Conservation (phyloP, 768 basidiomycete species). For the Mycena haematopus region DNA sequence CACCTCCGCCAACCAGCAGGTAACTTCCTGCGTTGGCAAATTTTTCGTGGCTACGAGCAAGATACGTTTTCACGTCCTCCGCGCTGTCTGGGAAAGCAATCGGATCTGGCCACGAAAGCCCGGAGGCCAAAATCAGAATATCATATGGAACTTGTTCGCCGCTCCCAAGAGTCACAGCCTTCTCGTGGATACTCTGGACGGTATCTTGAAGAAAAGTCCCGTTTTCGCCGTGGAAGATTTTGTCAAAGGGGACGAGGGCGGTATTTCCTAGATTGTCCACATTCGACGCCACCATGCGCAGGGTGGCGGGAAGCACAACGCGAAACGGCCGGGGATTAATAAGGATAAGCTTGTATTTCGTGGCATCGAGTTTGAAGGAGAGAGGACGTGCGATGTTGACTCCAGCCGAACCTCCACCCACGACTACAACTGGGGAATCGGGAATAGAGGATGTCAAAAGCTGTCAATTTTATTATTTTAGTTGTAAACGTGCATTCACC, state of each 20-base stretch:
- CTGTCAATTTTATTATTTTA: not conserved
- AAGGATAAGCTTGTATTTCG: conserved; percentile 58
- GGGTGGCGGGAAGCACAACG: conserved; percentile 54
- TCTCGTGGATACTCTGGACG: conserved; percentile 36
- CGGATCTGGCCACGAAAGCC: conserved; percentile 60
- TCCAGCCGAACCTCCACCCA: conserved; percentile 67
- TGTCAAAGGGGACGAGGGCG: conserved; percentile 56
- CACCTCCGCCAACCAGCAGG: conserved; percentile 62
- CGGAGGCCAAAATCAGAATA: conserved; percentile 65
- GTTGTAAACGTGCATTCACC: not conserved
- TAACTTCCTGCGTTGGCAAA: conserved; percentile 50
- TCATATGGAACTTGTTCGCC: conserved; percentile 59
- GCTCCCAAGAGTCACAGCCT: conserved; percentile 51
- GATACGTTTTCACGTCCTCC: conserved; percentile 34
- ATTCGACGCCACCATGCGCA: conserved; percentile 59
- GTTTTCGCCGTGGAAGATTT: conserved; percentile 52
- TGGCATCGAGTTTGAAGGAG: conserved; percentile 51
- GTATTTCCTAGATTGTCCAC: conserved; percentile 46
- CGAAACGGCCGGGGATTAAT: conserved; percentile 58
- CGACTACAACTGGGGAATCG: conserved; percentile 49
- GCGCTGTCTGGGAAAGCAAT: conserved; percentile 48
- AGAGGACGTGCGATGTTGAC: conserved; percentile 51
- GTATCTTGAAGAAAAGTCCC: conserved; percentile 51
- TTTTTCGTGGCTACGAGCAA: conserved; percentile 40
- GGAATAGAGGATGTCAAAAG: not conserved